Evolutionary conservation across 768 basidiomycete genomes (phyloP).

Genomic region (Tulasnella sp.): DNA sequence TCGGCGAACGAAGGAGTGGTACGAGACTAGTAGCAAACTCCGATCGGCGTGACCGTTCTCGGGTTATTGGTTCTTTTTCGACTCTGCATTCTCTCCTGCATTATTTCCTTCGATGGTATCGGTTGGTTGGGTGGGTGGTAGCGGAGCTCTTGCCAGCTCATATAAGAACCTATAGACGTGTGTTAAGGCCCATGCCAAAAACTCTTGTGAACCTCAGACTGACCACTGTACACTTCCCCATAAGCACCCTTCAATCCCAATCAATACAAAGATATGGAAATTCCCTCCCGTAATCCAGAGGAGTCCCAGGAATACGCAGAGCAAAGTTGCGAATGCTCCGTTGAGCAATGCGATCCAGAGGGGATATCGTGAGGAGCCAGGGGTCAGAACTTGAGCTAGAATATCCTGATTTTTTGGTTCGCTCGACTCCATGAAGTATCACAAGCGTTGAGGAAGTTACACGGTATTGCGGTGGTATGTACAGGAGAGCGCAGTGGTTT

Average conservation of each 20-base stretch:
- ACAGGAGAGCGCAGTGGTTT: background rate
- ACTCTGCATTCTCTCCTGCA: conserved; percentile 8
- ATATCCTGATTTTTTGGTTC: conserved; percentile 22
- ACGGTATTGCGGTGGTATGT: background rate
- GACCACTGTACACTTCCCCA: conserved; percentile 81
- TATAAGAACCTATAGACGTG: conserved; percentile 45
- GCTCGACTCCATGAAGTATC: background rate
- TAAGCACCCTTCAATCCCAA: conserved; percentile 50
- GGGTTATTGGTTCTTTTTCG: conserved; percentile 22
- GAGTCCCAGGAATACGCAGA: conserved; percentile 48
- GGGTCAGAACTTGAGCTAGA: conserved; percentile 48
- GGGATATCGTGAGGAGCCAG: conserved; percentile 68
- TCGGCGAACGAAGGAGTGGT: conserved; percentile 69
- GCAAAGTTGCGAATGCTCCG: conserved; percentile 43
- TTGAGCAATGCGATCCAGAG: conserved; percentile 50
- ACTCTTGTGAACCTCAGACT: background rate
- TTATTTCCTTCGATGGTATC: conserved; percentile 17
- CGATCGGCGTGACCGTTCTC: background rate
- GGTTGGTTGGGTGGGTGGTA: background rate
- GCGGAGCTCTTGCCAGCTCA: conserved; percentile 39
- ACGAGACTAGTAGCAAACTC: conserved; percentile 55
- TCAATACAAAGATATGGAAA: conserved; percentile 54
- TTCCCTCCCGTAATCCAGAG: conserved; percentile 52
- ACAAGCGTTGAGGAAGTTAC: background rate
- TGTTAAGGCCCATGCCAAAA: conserved; percentile 4